Base-by-base conservation (phyloP, 257 asterid species). In the Ocimum tenuiflorum region DNA sequence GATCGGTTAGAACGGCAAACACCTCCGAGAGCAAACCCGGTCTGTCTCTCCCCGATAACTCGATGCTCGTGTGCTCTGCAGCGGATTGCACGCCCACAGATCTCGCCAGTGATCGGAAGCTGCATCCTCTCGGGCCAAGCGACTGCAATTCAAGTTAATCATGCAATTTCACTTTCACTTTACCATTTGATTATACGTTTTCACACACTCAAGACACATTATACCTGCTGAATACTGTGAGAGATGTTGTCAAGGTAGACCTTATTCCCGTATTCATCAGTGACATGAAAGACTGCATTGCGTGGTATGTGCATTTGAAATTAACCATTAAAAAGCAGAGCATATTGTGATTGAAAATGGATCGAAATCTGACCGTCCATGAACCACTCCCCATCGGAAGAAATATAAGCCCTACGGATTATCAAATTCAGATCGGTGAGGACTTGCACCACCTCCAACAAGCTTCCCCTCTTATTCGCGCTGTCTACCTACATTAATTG, bases 371-470 rank as follows among this genome's bases (percentile, higher is more conserved):
- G 39, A 91, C 98, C 97, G 83, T 91, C 98, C 96, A 89, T 91
- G 66, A 91, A 91, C 96, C 98, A 91, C 61, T 69, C 96, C 8
- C 95, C 98, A 78, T 91, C 98, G 5, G 97, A 91, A 68, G 96
- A 81, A 78, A 91, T 91, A 79, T 91, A 91, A 63, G 98, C 98
- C 73, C 90, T 82, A 61, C 48, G 83, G 53, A 89, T 79, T 29
- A 85, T 75, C 69, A 89, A 81, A 80, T 85, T 82, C 82, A 89
- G 67, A 84, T 91, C 97, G 73, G 83, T 80, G 64, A 91, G 91
- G 78, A 87, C 98, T 74, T 89, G 96, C 14, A 86, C 94, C 39
- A 91, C 98, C 54, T 89, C 88, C 81, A 91, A 75, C 47, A 91
- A 75, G 73, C 98, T 85, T 62, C 97, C 98, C 59, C 84, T 78